Base-by-base conservation (phyloP, 768 basidiomycete genomes). In the Lactarius vividus region DNA sequence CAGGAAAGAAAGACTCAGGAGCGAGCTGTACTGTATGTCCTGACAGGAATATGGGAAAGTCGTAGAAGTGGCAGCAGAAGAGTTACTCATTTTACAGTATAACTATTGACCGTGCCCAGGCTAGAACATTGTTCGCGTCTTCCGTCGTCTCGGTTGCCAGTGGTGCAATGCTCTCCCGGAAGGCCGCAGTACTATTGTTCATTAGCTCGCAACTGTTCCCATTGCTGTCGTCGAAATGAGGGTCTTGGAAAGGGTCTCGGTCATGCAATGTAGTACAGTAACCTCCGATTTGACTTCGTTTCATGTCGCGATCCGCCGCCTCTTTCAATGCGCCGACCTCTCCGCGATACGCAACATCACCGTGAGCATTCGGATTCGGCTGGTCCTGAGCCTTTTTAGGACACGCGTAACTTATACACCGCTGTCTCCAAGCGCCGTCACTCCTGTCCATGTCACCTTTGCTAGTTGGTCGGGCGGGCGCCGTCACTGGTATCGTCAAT, bases 371-470 rank as follows among this genome's bases (percentile, higher is more conserved):
- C n/a, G 4, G 10, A 46, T 11, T 46, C 23, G 44, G n/a, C 77
- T 46, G 0, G 76, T 82, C 65, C 84, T 11, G 80, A 81, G 73
- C 46, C 46, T 13, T 13, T 49, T 49, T 49, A 11, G 23, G 42
- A n/a, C 20, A 40, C 40, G 7, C 40, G 42, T 42, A n/a, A n/a
- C n/a, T n/a, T n/a, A 42, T 42, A 10, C 20, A 23, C n/a, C 42
- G n/a, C 44, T 23, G n/a, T 11, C 11, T 10, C 20, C n/a, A 10
- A 23, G 44, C n/a, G n/a, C 9, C 4, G n/a, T n/a, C 20, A 20
- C 42, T 44, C 18, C 18, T 9, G 8, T 20, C 20, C 8, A 15
- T 18, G 42, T 42, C 20, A 42, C 42, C 42, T 8, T 42, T 18
- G 3, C 20, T 18, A 20, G 42, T 42, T 0, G 7, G 20, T 8